Percentiles rank a stretch among this genome's conserved stretches.
phyloP scores from a whole-genome alignment of 2,329 filamentous ascomycete species.

The Clathrospora elynae region DNA sequence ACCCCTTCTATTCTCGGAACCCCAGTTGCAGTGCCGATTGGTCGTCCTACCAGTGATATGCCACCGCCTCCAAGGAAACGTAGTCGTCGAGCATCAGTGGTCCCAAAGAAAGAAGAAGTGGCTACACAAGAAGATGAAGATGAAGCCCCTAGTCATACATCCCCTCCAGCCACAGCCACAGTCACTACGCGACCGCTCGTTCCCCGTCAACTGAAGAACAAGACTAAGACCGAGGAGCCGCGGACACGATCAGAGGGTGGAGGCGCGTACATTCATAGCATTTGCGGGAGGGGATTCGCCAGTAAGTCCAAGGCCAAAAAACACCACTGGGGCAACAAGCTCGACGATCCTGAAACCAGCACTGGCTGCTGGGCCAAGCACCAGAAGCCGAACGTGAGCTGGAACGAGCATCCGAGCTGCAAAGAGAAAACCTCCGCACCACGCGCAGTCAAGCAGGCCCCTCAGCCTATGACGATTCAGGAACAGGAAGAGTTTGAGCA shows the following conservation, averaged over 20 bases:
- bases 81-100: neutral
- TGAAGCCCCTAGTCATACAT: neutral
- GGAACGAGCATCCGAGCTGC: slow-evolving; percentile 42
- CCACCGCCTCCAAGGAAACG: slow-evolving; percentile 12
- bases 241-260: neutral
- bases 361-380: slow-evolving; percentile 44
- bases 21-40: slow-evolving; percentile 13
- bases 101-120: neutral
- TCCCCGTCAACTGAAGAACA: neutral
- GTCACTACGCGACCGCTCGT: neutral
- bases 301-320: slow-evolving; percentile 38
- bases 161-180: neutral
- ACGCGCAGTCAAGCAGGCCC: neutral
- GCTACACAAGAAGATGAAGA: neutral
- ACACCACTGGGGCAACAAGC: slow-evolving; percentile 41
- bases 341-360: slow-evolving; percentile 28
- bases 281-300: slow-evolving; percentile 39
- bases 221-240: neutral
- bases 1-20: slow-evolving; percentile 10
- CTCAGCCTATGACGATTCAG: neutral
- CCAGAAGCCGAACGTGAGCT: slow-evolving; percentile 34
- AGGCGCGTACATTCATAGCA: slow-evolving; percentile 29
- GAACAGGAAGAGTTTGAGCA: neutral
- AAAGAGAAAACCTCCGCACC: slow-evolving; percentile 6
- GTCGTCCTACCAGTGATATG: slow-evolving; percentile 15